Percentiles rank a stretch among this genome's conserved stretches.
Conservation (phyloP, 1,139 yeast genomes). For the Candida sp. region DNA sequence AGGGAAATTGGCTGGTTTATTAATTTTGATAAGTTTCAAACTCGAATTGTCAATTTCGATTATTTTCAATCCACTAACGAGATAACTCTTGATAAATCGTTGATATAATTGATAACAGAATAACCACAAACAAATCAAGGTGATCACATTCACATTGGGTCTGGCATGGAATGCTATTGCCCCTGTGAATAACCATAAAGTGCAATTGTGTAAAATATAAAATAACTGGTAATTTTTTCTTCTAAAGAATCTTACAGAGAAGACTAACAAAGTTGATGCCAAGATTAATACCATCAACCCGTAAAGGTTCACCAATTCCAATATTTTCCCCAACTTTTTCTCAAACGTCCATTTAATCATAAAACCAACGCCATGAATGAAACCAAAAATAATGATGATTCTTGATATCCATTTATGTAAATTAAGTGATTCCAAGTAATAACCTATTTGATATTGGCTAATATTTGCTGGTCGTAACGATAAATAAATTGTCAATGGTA, state of each 20-base stretch:
- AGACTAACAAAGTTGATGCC: conserved; percentile 41
- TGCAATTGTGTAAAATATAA: conserved; percentile 32
- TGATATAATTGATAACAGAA: conserved; percentile 22
- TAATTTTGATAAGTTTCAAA: conserved; percentile 22
- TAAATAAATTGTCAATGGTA: conserved; percentile 63
- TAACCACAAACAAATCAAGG: conserved; percentile 16
- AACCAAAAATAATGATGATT: conserved; percentile 47
- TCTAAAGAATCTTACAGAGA: conserved; percentile 46
- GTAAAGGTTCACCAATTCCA: conserved; percentile 47
- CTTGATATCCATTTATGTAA: conserved; percentile 85
- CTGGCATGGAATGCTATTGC: conserved; percentile 40
- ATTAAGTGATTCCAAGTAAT: conserved; percentile 54
- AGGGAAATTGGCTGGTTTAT: conserved; percentile 24
- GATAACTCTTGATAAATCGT: conserved; percentile 12
- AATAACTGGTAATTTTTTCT: conserved; percentile 25
- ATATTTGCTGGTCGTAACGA: conserved; percentile 50
- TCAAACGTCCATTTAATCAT: conserved; percentile 41
- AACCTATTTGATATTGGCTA: conserved; percentile 45
- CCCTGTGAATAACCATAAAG: conserved; percentile 25
- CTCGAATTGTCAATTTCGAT: conserved; percentile 13
- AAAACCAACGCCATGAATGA: conserved; percentile 60
- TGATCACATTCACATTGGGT: conserved; percentile 32
- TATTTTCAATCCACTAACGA: conserved; percentile 9
- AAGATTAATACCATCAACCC: conserved; percentile 56
- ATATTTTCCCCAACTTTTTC: conserved; percentile 34